Percentiles rank a stretch among this genome's conserved stretches.
Evolutionary conservation across 2,329 filamentous ascomycete species (phyloP).

Genomic region (Colletotrichum liriopes): DNA sequence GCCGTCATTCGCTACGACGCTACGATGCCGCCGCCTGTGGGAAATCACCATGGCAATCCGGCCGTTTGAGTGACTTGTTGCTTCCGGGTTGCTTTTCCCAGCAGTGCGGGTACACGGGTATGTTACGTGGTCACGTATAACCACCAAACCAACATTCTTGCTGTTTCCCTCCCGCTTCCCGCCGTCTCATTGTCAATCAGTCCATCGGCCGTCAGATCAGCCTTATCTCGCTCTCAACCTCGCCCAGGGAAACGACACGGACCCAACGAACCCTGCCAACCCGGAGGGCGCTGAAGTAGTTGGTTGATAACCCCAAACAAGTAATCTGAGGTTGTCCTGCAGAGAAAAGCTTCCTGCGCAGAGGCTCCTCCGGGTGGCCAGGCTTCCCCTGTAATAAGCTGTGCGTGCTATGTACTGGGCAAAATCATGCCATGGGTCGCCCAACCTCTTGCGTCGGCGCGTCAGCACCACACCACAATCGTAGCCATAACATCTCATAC

Average conservation of each 20-base stretch:
- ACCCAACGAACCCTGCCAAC: neutral
- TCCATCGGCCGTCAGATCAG: neutral
- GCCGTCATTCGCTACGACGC: constrained; percentile 33
- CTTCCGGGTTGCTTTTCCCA: constrained; percentile 9
- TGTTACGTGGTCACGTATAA: neutral
- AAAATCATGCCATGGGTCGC: constrained; percentile 40
- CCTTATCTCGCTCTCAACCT: constrained; percentile 6
- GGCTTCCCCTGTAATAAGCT: constrained; percentile 35
- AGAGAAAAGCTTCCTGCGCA: constrained; percentile 22
- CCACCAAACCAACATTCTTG: constrained; percentile 9
- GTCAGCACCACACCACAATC: constrained; percentile 44
- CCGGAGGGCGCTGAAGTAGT: neutral
- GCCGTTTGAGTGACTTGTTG: constrained; percentile 5
- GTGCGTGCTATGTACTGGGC: constrained; percentile 9
- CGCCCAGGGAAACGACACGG: neutral
- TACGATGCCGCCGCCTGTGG: constrained; percentile 21
- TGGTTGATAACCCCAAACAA: constrained; percentile 1
- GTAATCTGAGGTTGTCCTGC: constrained; percentile 34
- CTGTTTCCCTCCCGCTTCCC: constrained; percentile 19
- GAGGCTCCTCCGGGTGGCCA: constrained; percentile 32
- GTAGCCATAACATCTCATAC: constrained; percentile 44
- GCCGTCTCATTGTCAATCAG: neutral
- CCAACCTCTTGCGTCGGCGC: constrained; percentile 38
- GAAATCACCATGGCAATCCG: constrained; percentile 35
- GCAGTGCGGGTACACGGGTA: constrained; percentile 22